Evolutionary conservation across 768 basidiomycete genomes (phyloP).

Genomic region (Tylopilus felleus): DNA sequence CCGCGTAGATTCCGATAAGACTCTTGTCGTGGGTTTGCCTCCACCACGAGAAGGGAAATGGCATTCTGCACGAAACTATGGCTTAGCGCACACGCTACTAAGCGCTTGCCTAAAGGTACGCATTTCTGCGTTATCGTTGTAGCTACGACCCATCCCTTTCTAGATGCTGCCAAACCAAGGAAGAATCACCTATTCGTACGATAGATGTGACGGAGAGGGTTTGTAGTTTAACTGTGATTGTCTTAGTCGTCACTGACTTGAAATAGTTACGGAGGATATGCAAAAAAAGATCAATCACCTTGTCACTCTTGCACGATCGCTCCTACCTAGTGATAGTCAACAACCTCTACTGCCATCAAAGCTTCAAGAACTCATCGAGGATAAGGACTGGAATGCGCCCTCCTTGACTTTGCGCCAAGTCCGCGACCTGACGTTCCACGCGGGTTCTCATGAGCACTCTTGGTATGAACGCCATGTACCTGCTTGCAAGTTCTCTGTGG

Average conservation of each 20-base stretch:
- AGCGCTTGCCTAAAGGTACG: conserved; percentile 37
- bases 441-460: conserved; percentile 34
- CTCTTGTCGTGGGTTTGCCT: conserved; percentile 45
- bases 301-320: conserved; percentile 35
- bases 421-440: conserved; percentile 36
- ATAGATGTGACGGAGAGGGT: conserved; percentile 17
- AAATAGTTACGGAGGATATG: conserved; percentile 32
- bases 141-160: background rate
- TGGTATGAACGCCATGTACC: conserved; percentile 42
- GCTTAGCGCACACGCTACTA: conserved; percentile 40
- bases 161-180: conserved; percentile 46
- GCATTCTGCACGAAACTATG: conserved; percentile 40
- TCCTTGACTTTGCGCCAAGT: conserved; percentile 36
- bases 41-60: conserved; percentile 34
- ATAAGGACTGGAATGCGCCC: conserved; percentile 27
- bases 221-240: background rate
- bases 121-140: background rate
- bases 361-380: conserved; percentile 35
- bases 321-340: conserved; percentile 37
- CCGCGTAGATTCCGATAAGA: conserved; percentile 38
- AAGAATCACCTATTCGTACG: conserved; percentile 26
- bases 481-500: conserved; percentile 38
- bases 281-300: conserved; percentile 42
- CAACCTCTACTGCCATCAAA: conserved; percentile 30
- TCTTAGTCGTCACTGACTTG: background rate